Evolutionary conservation across 208 protist genomes (phyloP), one percentile per base, ranked within the genome.

Genomic region (Vickermania spadyakhi): DNA sequence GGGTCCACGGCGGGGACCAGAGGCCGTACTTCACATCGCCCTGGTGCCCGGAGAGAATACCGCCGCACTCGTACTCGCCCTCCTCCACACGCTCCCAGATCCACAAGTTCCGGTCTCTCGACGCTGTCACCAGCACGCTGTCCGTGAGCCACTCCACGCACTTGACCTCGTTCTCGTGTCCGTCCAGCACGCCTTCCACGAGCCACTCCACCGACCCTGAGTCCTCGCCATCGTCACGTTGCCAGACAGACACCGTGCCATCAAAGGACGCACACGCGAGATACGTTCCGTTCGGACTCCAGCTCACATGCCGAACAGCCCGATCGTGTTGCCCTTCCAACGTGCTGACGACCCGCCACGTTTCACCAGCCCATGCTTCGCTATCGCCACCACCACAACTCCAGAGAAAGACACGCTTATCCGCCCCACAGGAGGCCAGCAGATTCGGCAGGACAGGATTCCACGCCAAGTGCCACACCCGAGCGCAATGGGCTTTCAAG

Each of bases 81-180:
- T 85, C 80, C 21, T 82, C 83, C 14, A 91, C 70, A 30, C 83
- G 84, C 51, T 96, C 89, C 90, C 93, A 97, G 25, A 97, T 71
- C 89, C 90, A 96, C 58, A 94, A 75, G 25, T 78, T 91, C 60
- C 89, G 86, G 60, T 97, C 93, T 28, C 93, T 79, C 27, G 82
- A 81, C 69, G 89, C 89, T 23, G 88, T 96, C 29, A 88, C 87
- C 36, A 97, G 68, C 53, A 82, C 93, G 36, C 56, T 76, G 62
- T 86, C 75, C 4, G 81, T 86, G 11, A 66, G 62, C 86, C 86
- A 97, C 70, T 72, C 61, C 26, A 88, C 84, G 64, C 82, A 92
- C 75, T 97, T 97, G 21, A 97, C 77, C 60, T 97, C 93, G 62
- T 77, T 94, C 64, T 97, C 90, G 66, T 97, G 93, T 3, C 89